These are phyloP conservation scores for Globisporangium paroecandrum DNA, from an alignment of 352 stramenopile species.

Conservation along the genomic window DNA sequence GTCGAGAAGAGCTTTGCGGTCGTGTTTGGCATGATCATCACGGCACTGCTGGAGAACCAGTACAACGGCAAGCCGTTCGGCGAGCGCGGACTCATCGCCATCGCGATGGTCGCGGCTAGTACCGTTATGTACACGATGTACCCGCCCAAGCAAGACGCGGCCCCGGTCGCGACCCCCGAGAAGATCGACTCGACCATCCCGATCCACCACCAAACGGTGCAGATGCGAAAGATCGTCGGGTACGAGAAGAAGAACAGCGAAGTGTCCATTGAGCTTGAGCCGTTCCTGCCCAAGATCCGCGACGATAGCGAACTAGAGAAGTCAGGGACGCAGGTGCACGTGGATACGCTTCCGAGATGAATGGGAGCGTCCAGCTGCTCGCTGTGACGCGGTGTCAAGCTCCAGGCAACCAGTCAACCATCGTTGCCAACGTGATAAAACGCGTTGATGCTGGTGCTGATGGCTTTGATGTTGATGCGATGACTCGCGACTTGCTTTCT, in stretches of 20 bases:
- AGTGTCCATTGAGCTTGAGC: slow-evolving; percentile 30
- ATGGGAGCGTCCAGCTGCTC: background rate
- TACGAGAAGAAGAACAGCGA: slow-evolving; percentile 40
- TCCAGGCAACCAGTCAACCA: background rate
- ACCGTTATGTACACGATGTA: slow-evolving; percentile 76
- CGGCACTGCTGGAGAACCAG: slow-evolving; percentile 58
- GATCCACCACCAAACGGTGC: slow-evolving; percentile 7
- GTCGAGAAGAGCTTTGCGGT: slow-evolving; percentile 84
- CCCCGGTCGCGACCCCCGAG: slow-evolving; percentile 15
- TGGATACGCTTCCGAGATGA: slow-evolving; percentile 12
- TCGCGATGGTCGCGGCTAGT: slow-evolving; percentile 55
- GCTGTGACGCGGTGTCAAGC: background rate
- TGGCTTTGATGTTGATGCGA: background rate
- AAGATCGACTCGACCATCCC: slow-evolving; percentile 18
- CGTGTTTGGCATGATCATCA: slow-evolving; percentile 79
- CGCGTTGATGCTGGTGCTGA: background rate
- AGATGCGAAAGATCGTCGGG: slow-evolving; percentile 15
- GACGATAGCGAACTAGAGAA: background rate
- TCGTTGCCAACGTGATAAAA: background rate
- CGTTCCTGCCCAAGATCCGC: slow-evolving; percentile 30
- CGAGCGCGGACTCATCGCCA: slow-evolving; percentile 44
- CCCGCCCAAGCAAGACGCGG: slow-evolving; percentile 31
- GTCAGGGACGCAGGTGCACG: background rate
- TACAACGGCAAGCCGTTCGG: slow-evolving; percentile 76
- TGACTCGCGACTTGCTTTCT: background rate